phyloP scores from a whole-genome alignment of 23 red algal species.

The Gracilaria vermiculophylla region DNA sequence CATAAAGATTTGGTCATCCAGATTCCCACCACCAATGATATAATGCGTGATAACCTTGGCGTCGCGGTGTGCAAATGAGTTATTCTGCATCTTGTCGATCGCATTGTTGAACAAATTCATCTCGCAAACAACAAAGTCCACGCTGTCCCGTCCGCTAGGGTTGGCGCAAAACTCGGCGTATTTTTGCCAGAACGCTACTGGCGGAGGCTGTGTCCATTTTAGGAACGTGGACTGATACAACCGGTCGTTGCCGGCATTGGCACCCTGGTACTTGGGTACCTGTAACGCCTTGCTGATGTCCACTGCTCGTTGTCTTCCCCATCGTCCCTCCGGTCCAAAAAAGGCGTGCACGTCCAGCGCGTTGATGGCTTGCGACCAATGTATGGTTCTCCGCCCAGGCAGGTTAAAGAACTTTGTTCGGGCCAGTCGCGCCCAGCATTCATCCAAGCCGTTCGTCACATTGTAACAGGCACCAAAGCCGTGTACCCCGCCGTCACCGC shows the following conservation, averaged over 20 bases:
- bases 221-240: slow-evolving; percentile 57
- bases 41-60: slow-evolving; percentile 65
- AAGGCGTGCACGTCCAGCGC: slow-evolving; percentile 60
- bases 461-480: slow-evolving; percentile 55
- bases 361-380: slow-evolving; percentile 3
- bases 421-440: slow-evolving; percentile 27
- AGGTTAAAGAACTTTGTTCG: slow-evolving; percentile 31
- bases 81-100: slow-evolving; percentile 37
- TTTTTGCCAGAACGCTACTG: slow-evolving; percentile 40
- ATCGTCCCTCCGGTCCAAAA: slow-evolving; percentile 54
- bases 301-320: slow-evolving; percentile 20
- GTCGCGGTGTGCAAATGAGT: slow-evolving; percentile 55
- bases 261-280: neutral
- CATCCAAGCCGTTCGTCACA: slow-evolving; percentile 7
- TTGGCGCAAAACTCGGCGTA: slow-evolving; percentile 38
- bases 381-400: neutral
- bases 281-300: slow-evolving; percentile 18
- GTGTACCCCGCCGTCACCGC: slow-evolving; percentile 3
- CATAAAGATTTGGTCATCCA: slow-evolving; percentile 7
- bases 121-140: slow-evolving; percentile 48
- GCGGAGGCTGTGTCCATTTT: neutral
- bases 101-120: slow-evolving; percentile 71
- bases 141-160: slow-evolving; percentile 12
- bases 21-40: slow-evolving; percentile 40
- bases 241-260: slow-evolving; percentile 27